phyloP scores from a whole-genome alignment of 805 yeast species.

The Hanseniaspora lachancei region DNA sequence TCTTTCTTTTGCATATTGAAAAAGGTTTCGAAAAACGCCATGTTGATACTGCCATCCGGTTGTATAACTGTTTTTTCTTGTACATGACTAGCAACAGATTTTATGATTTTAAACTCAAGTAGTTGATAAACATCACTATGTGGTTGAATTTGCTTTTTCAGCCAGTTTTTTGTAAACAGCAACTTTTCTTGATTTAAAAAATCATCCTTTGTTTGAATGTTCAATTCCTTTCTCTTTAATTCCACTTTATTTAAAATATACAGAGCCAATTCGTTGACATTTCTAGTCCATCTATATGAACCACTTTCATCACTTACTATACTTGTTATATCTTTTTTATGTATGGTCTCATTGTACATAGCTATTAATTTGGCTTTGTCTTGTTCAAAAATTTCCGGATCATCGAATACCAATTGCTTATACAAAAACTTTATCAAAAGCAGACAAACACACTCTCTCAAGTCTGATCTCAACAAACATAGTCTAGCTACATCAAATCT shows the following conservation, averaged over 20 bases:
- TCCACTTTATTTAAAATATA: conserved; percentile 29
- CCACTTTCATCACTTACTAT: conserved; percentile 78
- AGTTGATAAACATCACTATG: conserved; percentile 60
- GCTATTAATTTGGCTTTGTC: conserved; percentile 26
- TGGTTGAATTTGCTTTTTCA: conserved; percentile 77
- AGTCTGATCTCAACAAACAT: conserved; percentile 67
- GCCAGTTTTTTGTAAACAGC: conserved; percentile 62
- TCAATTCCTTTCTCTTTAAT: conserved; percentile 20
- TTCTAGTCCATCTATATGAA: conserved; percentile 80
- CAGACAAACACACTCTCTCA: conserved; percentile 70
- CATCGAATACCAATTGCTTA: conserved; percentile 46
- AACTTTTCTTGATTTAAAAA: conserved; percentile 22
- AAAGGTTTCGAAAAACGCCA: background rate
- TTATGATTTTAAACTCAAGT: conserved; percentile 47
- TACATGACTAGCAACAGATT: conserved; percentile 10
- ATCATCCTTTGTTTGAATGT: conserved; percentile 3
- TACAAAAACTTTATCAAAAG: conserved; percentile 60
- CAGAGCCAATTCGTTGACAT: conserved; percentile 56
- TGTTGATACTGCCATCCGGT: conserved; percentile 3
- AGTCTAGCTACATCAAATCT: conserved; percentile 75
- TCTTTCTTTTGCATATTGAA: conserved; percentile 14
- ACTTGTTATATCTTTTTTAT: conserved; percentile 62
- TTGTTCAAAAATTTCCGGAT: conserved; percentile 20
- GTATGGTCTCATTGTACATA: conserved; percentile 31
- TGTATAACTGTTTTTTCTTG: conserved; percentile 2